Percentiles rank a stretch among this genome's conserved stretches.
These are phyloP conservation scores for Sedum album DNA, from an alignment of 164 flowering plant species.

Conservation along the genomic window DNA sequence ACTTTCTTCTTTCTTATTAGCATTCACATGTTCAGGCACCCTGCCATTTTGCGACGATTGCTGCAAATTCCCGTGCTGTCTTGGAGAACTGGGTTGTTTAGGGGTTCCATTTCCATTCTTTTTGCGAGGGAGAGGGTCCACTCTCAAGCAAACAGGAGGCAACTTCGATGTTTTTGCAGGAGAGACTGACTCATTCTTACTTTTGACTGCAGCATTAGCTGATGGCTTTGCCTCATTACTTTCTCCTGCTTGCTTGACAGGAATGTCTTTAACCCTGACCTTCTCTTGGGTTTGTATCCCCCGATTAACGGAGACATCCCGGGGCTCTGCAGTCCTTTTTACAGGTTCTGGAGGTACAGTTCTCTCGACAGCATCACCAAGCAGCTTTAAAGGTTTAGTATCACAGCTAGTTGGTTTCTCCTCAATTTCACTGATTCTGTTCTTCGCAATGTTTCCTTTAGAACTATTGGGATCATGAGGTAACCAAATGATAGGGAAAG, in stretches of 20 bases:
- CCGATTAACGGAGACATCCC: neutral
- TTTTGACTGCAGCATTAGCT: slow-evolving; percentile 6
- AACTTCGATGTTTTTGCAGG: slow-evolving; percentile 39
- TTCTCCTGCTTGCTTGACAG: slow-evolving; percentile 12
- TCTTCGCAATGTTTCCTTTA: neutral
- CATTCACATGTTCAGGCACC: neutral
- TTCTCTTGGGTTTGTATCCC: neutral
- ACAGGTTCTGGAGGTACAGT: neutral
- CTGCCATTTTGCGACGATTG: neutral
- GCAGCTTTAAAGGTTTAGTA: neutral
- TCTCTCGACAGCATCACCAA: neutral
- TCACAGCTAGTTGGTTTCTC: neutral
- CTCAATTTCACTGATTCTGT: neutral
- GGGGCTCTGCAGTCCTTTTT: neutral
- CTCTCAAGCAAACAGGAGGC: slow-evolving; percentile 70
- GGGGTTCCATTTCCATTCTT: slow-evolving; percentile 44
- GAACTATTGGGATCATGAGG: neutral
- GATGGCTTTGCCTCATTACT: slow-evolving; percentile 12
- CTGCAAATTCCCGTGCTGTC: slow-evolving; percentile 15
- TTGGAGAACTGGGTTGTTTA: slow-evolving; percentile 29
- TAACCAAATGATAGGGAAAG: neutral
- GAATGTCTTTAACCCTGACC: neutral
- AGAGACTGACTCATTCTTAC: slow-evolving; percentile 21
- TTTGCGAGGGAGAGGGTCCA: slow-evolving; percentile 60
- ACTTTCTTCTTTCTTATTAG: neutral